Evolutionary conservation across 768 basidiomycete species (phyloP), one percentile per base, ranked within the genome.

Genomic region (Auricularia sp.): DNA sequence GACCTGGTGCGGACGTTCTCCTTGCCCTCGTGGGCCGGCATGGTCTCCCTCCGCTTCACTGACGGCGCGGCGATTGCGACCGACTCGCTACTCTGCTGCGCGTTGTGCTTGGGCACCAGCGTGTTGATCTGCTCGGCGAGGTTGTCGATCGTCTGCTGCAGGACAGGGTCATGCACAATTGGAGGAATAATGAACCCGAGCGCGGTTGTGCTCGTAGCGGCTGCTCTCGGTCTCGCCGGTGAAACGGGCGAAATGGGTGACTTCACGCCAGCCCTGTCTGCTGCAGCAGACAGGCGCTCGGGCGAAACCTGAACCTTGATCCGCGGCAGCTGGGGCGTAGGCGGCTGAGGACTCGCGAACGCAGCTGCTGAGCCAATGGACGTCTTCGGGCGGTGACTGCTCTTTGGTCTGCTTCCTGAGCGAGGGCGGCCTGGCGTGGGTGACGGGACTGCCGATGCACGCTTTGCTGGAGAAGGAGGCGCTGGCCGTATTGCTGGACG

Each of bases 111-210:
- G 10, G 56, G 34, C 23, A 42, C 58, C 8, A 79, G 73, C 36
- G 77, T 68, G 68, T 82, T 82, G 62, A 81, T 76, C 64, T 79
- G 78, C 33, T 78, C 78, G 16, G 82, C 77, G 47, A 81, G 77
- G 23, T 80, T 78, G 47, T 79, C 78, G 64, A 80, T 77, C 8
- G 77, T 74, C 53, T 69, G 69, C 70, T 80, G 83, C 36, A 78
- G 68, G 42, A 77, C 76, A 34, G 73, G 72, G 53, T 81, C 77
- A 1, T 70, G 71, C 11, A 76, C 74, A 56, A 74, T 75, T 1
- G 82, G 82, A 1, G 81, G 78, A 6, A 74, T 74, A 36, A 82
- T 72, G 39, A 62, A 62, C 21, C 61, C 61, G 34, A 60, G 64
- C 36, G 54, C 59, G 47, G 47, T 51, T 4, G 47, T 23, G 53